These are phyloP conservation scores for Lunasporangiospora selenospora DNA, from an alignment of 192 early-diverging fungal genomes.

Conservation along the genomic window DNA sequence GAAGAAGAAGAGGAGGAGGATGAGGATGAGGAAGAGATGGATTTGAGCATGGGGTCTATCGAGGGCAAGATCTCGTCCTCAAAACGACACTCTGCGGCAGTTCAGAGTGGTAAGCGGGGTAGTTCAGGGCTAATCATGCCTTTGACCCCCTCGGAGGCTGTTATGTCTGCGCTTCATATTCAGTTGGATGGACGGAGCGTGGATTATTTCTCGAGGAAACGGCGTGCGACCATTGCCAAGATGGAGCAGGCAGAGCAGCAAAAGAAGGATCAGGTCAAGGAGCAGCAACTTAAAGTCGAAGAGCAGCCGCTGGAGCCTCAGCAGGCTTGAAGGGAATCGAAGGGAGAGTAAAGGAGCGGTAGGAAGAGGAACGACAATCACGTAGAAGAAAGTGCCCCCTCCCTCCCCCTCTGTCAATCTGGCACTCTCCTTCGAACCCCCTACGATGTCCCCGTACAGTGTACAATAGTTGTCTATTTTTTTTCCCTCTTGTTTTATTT, in stretches of 20 bases:
- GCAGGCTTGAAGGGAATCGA: too few species aligned
- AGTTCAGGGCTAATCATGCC: not conserved
- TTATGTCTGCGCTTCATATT: slow-evolving; percentile 46
- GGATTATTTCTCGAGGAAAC: slow-evolving; percentile 40
- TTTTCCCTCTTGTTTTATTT: too few species aligned
- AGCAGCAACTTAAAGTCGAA: slow-evolving; percentile 10
- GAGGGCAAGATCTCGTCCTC: not conserved
- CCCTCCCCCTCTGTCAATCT: too few species aligned
- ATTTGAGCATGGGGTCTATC: not conserved
- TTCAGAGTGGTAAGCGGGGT: slow-evolving; percentile 10
- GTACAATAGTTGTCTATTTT: too few species aligned
- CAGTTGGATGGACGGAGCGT: slow-evolving; percentile 45
- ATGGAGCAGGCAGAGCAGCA: slow-evolving; percentile 37
- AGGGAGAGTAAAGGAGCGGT: too few species aligned
- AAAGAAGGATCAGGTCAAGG: slow-evolving; percentile 22
- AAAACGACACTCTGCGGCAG: not conserved
- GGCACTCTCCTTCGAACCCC: too few species aligned
- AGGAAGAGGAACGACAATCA: too few species aligned
- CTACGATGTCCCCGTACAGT: too few species aligned
- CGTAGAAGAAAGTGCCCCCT: too few species aligned
- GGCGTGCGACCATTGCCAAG: slow-evolving; percentile 45
- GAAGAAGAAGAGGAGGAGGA: slow-evolving; percentile 6
- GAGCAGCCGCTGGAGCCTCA: not conserved
- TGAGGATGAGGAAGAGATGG: not conserved
- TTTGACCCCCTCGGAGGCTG: slow-evolving; percentile 30